Evolutionary conservation across 2,329 filamentous ascomycete genomes (phyloP).

Genomic region (Ceratocystis alfenasii): DNA sequence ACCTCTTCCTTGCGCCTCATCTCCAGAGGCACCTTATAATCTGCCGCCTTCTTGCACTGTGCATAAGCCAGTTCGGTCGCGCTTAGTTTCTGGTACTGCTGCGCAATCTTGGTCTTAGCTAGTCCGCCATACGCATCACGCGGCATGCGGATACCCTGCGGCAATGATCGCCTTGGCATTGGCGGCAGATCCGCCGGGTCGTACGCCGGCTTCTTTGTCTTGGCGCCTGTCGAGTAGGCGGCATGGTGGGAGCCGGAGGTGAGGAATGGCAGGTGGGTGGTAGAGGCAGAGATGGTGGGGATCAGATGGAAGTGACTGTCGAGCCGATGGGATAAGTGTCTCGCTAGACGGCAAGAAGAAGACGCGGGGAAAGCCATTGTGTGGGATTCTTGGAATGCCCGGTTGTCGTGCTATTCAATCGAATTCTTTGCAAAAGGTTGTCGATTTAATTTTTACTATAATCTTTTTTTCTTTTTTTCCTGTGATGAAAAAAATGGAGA

Average conservation of each 20-base stretch:
- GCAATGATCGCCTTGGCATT: slow-evolving; percentile 19
- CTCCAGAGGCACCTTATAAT: slow-evolving; percentile 62
- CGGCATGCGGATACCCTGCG: slow-evolving; percentile 19
- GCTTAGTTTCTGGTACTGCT: slow-evolving; percentile 56
- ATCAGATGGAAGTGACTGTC: not conserved
- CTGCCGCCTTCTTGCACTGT: slow-evolving; percentile 58
- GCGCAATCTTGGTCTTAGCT: slow-evolving; percentile 19
- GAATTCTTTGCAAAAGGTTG: not conserved
- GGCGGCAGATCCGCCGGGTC: slow-evolving; percentile 13
- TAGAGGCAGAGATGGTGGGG: not conserved
- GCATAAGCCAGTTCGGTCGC: slow-evolving; percentile 69
- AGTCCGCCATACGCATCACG: slow-evolving; percentile 18
- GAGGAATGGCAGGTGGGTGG: not conserved
- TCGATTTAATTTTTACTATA: not conserved
- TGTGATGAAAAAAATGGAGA: slow-evolving; percentile 4
- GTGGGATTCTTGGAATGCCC: not conserved
- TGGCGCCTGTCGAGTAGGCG: not conserved
- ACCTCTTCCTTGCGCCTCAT: slow-evolving; percentile 54
- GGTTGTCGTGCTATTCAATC: not conserved
- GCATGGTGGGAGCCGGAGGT: not conserved
- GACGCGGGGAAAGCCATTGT: slow-evolving; percentile 8
- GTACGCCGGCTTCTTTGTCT: slow-evolving; percentile 1
- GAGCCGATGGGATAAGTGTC: not conserved
- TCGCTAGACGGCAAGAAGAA: slow-evolving; percentile 4
- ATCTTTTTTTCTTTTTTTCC: not conserved